Conservation (phyloP, 2,329 filamentous ascomycete genomes). For the Monilinia polystroma region DNA sequence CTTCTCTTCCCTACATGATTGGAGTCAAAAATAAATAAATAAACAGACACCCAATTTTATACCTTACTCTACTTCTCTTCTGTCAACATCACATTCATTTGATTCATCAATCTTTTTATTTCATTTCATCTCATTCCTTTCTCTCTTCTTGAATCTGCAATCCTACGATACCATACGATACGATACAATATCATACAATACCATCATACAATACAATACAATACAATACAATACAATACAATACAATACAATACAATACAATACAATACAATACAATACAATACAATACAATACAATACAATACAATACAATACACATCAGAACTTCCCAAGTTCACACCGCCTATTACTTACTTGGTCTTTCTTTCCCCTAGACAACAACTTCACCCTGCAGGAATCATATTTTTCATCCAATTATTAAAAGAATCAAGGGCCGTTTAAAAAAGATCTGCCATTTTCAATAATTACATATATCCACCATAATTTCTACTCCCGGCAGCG, state of each 20-base stretch:
- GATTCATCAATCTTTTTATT: no score
- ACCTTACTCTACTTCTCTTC: no score
- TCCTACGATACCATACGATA: no score
- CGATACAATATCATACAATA: not conserved
- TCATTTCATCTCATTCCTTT: not conserved
- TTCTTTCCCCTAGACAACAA: slow-evolving; percentile 5
- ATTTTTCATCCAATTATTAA: slow-evolving; percentile 8
- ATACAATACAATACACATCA: not conserved
- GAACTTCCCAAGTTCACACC: not conserved
- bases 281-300: no score
- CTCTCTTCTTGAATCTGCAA: not conserved
- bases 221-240: not conserved
- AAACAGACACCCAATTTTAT: no score
- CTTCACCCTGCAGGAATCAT: slow-evolving; percentile 17
- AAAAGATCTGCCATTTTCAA: not conserved
- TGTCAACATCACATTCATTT: no score
- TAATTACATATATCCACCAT: slow-evolving; percentile 3
- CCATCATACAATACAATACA: no score
- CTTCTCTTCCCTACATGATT: no score
- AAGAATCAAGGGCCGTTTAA: not conserved
- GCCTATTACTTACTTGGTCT: not conserved
- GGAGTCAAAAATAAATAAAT: no score
- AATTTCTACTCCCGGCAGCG: not conserved
- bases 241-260: no score
- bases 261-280: no score